A percentile compares a stretch with the other conserved stretches of the same genome.
These are phyloP conservation scores for Cercospora beticola DNA, from an alignment of 2,329 filamentous ascomycete genomes.

Conservation along the genomic window DNA sequence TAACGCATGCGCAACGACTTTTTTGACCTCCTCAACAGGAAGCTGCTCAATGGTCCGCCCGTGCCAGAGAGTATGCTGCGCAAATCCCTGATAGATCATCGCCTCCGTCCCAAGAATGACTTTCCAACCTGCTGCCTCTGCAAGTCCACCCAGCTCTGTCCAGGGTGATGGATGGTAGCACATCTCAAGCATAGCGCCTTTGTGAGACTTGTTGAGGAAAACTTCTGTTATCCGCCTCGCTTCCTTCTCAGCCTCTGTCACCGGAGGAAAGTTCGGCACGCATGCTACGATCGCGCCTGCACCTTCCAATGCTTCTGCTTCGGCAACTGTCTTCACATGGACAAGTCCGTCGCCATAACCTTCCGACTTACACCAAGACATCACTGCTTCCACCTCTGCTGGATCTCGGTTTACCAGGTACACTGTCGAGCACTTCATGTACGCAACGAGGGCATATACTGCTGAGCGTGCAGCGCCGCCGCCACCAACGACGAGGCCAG, in stretches of 20 bases:
- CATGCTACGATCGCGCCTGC: constrained; percentile 71
- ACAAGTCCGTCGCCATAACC: constrained; percentile 62
- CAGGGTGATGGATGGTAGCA: constrained; percentile 74
- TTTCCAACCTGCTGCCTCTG: constrained; percentile 64
- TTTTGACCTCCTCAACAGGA: constrained; percentile 61
- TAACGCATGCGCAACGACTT: constrained; percentile 45
- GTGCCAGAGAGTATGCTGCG: constrained; percentile 63
- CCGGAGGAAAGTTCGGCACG: constrained; percentile 73
- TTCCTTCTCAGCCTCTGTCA: constrained; percentile 60
- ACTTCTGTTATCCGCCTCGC: constrained; percentile 58
- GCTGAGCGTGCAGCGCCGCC: constrained; percentile 77
- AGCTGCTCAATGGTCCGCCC: constrained; percentile 55
- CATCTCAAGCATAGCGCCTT: constrained; percentile 76
- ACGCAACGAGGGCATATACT: constrained; percentile 71
- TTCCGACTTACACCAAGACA: constrained; percentile 60
- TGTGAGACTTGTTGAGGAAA: constrained; percentile 52
- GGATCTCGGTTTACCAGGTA: constrained; percentile 77
- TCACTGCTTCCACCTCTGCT: constrained; percentile 64
- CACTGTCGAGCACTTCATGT: constrained; percentile 65
- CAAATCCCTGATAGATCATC: constrained; percentile 73
- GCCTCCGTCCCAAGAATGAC: constrained; percentile 75
- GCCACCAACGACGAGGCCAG: constrained; percentile 72
- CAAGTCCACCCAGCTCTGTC: constrained; percentile 64
- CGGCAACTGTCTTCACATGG: constrained; percentile 60
- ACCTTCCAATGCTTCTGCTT: constrained; percentile 58